phyloP scores from a whole-genome alignment of 495 filamentous ascomycete genomes.

The Aspergillus coremiiformis region DNA sequence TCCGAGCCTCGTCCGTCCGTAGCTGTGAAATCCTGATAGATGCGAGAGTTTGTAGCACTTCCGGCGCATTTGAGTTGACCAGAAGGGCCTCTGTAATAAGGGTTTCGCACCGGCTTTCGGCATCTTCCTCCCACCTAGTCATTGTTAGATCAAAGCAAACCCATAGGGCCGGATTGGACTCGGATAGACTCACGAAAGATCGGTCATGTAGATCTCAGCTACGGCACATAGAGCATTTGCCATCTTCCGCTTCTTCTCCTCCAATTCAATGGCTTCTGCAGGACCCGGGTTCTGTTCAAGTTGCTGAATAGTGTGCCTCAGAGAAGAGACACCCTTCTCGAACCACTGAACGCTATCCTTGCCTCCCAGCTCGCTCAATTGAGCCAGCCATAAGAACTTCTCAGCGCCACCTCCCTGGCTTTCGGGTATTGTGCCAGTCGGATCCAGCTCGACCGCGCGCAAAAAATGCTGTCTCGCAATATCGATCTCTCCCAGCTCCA shows the following conservation, averaged over 20 bases:
- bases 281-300: slow-evolving; percentile 33
- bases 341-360: slow-evolving; percentile 80
- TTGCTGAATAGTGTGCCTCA: slow-evolving; percentile 58
- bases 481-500: slow-evolving; percentile 77
- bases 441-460: slow-evolving; percentile 63
- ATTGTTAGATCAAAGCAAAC: slow-evolving; percentile 7
- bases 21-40: slow-evolving; percentile 86
- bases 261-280: slow-evolving; percentile 38
- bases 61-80: slow-evolving; percentile 63
- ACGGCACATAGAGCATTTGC: slow-evolving; percentile 83
- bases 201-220: slow-evolving; percentile 96
- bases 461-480: slow-evolving; percentile 61
- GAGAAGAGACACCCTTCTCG: slow-evolving; percentile 64
- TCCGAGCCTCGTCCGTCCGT: slow-evolving; percentile 65
- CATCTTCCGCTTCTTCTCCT: slow-evolving; percentile 69
- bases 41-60: slow-evolving; percentile 88
- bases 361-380: slow-evolving; percentile 83
- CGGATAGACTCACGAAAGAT: slow-evolving; percentile 53
- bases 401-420: slow-evolving; percentile 74
- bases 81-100: slow-evolving; percentile 81
- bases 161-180: not conserved
- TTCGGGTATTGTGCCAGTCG: slow-evolving; percentile 54
- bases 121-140: slow-evolving; percentile 73
- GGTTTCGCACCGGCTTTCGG: slow-evolving; percentile 74
- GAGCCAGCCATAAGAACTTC: slow-evolving; percentile 93